Percentiles rank a stretch among this genome's conserved stretches.
phyloP scores from a whole-genome alignment of 1,284 basidiomycete species.

The Mrakiaceae sp. region DNA sequence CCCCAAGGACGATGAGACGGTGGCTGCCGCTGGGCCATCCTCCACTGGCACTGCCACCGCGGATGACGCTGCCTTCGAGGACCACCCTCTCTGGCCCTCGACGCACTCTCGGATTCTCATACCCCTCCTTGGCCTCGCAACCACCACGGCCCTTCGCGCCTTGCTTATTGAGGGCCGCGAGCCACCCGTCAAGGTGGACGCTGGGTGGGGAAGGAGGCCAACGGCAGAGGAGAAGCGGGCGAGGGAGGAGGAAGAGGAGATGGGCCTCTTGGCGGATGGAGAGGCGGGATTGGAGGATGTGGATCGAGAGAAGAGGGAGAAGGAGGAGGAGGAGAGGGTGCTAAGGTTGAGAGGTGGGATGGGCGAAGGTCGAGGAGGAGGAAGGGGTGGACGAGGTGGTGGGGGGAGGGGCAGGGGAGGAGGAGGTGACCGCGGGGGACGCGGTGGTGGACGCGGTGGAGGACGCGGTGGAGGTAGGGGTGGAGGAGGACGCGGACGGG shows the following conservation, averaged over 20 bases:
- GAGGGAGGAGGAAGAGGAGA: constrained; percentile 15
- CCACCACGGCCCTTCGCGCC: constrained; percentile 5
- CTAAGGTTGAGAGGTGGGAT: constrained; percentile 17
- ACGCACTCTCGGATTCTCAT: constrained; percentile 6
- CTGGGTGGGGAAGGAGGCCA: constrained; percentile 1
- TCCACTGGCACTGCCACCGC: constrained; percentile 1
- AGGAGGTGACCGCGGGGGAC: constrained; percentile 25
- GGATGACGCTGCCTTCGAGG: not conserved
- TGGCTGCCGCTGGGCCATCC: not conserved
- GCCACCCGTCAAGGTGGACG: constrained; percentile 8
- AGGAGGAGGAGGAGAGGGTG: constrained; percentile 15
- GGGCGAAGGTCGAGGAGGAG: not conserved
- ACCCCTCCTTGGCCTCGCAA: constrained; percentile 12
- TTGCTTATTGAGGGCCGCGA: constrained; percentile 9
- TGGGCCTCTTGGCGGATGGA: constrained; percentile 12
- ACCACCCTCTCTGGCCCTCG: constrained; percentile 7
- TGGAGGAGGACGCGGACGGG: constrained; percentile 28
- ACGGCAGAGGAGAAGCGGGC: constrained; percentile 11
- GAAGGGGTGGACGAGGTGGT: constrained; percentile 12
- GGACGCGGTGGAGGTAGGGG: constrained; percentile 25
- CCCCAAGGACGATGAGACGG: not conserved
- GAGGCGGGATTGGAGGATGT: constrained; percentile 11
- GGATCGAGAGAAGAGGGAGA: constrained; percentile 9
- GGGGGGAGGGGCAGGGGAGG: constrained; percentile 25
- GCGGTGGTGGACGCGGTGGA: constrained; percentile 23